These are phyloP conservation scores for Glarea lozoyensis DNA, from an alignment of 495 filamentous ascomycete genomes.

Conservation along the genomic window DNA sequence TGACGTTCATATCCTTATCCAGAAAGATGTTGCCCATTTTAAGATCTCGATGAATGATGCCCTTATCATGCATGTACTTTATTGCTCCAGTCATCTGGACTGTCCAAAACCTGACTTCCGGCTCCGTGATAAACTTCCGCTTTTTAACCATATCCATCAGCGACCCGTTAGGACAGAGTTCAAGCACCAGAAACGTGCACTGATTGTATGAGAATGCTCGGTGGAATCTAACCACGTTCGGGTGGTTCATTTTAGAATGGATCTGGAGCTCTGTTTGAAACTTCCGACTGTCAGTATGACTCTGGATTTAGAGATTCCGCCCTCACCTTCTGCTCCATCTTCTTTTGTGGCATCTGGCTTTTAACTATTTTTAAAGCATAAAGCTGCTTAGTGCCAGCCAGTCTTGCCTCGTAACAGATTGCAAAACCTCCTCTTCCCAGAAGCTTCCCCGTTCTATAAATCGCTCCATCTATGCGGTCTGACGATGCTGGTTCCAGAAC, in stretches of 20 bases:
- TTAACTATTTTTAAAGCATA: constrained; percentile 88
- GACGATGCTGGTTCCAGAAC: constrained; percentile 61
- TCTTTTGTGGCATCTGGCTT: constrained; percentile 72
- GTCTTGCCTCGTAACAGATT: constrained; percentile 72
- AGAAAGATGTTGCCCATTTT: constrained; percentile 98
- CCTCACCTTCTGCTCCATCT: constrained; percentile 72
- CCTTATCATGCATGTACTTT: constrained; percentile 91
- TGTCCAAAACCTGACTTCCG: constrained; percentile 84
- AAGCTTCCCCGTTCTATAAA: constrained; percentile 73
- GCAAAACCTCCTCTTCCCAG: constrained; percentile 95
- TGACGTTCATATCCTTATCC: constrained; percentile 93
- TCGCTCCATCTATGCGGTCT: constrained; percentile 56
- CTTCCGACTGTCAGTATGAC: constrained; percentile 45
- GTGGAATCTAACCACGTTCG: constrained; percentile 89
- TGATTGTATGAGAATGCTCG: constrained; percentile 84
- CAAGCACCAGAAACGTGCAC: constrained; percentile 88
- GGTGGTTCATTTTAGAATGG: constrained; percentile 92
- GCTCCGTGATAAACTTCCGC: constrained; percentile 75
- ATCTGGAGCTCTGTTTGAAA: constrained; percentile 98
- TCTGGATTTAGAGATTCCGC: too few relatives aligned
- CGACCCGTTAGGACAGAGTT: constrained; percentile 93
- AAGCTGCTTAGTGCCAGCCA: constrained; percentile 52
- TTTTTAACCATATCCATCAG: constrained; percentile 96
- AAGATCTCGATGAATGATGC: constrained; percentile 91
- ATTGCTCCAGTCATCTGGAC: constrained; percentile 93